Base-by-base conservation (phyloP, 108 stramenopile species). In the Cyclotella atomus region DNA sequence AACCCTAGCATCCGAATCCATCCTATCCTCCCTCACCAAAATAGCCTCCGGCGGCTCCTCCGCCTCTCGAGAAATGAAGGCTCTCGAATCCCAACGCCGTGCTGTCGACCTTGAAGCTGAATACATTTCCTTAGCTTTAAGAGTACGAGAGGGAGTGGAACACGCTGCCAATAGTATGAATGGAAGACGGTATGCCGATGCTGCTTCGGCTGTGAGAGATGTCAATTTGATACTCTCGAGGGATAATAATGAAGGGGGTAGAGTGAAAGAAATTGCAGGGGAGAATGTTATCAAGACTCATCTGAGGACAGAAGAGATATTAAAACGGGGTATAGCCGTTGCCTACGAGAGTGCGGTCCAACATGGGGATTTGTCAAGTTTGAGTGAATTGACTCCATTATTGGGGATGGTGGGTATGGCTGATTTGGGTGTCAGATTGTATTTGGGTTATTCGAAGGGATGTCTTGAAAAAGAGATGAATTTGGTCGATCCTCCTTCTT, bases 11-110 rank as follows among this genome's bases (percentile, higher is more conserved):
- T 59, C 87, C 29, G 91, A 91, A 74, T 91, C 89, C 64, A 92
- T 95, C 74, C 70, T 88, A 23, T 54, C 87, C 52, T 89, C 88
- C 14, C 84, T 95, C 41, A 78, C 91, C 76, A 91, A 92, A 72
- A 88, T 95, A 57, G 89, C 93, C 17, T 85, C 88, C 32, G 93
- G 91, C 21, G 91, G 91, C 14, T 87, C 89, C 4, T 85, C 87
- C 50, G 93, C 93, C 47, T 89, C 88, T 30, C 84, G 84, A 24
- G 91, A 95, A 74, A 89, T 95, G 68, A 81, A 86, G 16, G 55
- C 59, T 25, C 74, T 95, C 65, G 93, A 95, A 72, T 71, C 82
- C 19, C 81, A 87, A 59, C 91, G 91, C 49, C 84, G 84, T 21
- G 71, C 62, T 0, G 57, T 91, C 35, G 93, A 95, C 70, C 63